A percentile compares a stretch with the other conserved stretches of the same genome.
These are phyloP conservation scores for Diplosphaera chodatii DNA, from an alignment of 139 green algal genomes.

Conservation along the genomic window DNA sequence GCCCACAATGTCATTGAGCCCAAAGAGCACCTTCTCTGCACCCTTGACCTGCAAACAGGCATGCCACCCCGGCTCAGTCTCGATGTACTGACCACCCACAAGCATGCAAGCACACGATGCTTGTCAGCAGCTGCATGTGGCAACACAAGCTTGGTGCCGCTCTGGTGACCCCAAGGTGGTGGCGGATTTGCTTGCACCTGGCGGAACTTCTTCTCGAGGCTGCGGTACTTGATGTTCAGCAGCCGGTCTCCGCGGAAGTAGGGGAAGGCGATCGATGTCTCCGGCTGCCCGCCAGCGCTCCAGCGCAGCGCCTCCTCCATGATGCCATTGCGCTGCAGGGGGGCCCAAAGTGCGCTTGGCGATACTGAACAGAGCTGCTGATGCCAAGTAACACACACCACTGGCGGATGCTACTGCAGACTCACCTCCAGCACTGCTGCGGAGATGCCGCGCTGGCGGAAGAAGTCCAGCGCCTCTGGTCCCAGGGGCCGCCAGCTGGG, in stretches of 20 bases:
- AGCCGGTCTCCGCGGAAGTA: conserved; percentile 65
- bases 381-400: too few relatives aligned
- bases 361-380: too few relatives aligned
- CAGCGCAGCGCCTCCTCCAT: conserved; percentile 25
- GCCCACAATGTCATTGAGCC: conserved; percentile 70
- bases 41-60: conserved; percentile 35
- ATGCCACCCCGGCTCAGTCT: neutral
- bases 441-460: conserved; percentile 48
- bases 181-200: too few relatives aligned
- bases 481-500: conserved; percentile 20
- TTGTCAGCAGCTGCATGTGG: too few relatives aligned
- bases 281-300: neutral
- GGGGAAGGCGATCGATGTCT: conserved; percentile 68
- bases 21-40: conserved; percentile 80
- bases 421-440: conserved; percentile 25
- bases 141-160: too few relatives aligned
- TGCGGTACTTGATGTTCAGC: conserved; percentile 87
- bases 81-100: too few relatives aligned
- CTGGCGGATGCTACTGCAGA: too few relatives aligned
- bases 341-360: too few relatives aligned
- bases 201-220: conserved; percentile 67
- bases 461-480: conserved; percentile 36
- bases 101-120: too few relatives aligned
- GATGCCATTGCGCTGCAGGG: conserved; percentile 37
- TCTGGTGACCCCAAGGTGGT: too few relatives aligned